Evolutionary conservation across 371 early-diverging fungal genomes (phyloP).

Genomic region (Batrachochytrium dendrobatidis): DNA sequence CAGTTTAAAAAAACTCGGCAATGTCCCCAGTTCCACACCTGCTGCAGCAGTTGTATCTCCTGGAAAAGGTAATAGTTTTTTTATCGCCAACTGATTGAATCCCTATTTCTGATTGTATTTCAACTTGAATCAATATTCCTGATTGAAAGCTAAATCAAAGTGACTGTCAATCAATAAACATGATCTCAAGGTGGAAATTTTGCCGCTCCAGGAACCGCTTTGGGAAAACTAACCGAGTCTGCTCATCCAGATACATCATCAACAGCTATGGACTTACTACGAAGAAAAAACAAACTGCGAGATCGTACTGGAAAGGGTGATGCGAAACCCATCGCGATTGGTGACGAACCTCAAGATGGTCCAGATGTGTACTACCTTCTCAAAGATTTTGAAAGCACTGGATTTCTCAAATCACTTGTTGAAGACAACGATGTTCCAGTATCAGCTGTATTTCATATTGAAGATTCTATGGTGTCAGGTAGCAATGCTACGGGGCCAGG

Average conservation of each 20-base stretch:
- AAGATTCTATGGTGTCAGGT: not conserved
- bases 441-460: conserved; percentile 20
- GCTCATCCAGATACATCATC: conserved; percentile 22
- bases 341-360: conserved; percentile 40
- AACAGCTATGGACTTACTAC: conserved; percentile 23
- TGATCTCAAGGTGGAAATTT: conserved; percentile 16
- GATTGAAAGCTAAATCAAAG: no score
- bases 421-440: conserved; percentile 33
- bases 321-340: not conserved
- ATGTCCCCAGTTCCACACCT: not conserved
- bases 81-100: no score
- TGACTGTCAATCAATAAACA: not conserved
- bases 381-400: conserved; percentile 22
- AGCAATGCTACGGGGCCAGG: not conserved
- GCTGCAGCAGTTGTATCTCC: not conserved
- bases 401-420: conserved; percentile 24
- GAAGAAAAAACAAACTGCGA: conserved; percentile 35
- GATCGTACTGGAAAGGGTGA: conserved; percentile 21
- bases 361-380: conserved; percentile 39
- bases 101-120: no score
- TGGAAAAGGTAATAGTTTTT: conserved; percentile 8
- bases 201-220: no score
- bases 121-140: no score
- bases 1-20: not conserved
- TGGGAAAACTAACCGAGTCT: not conserved